These are phyloP conservation scores for Verticillium longisporum DNA, from an alignment of 2,329 filamentous ascomycete species.

Conservation along the genomic window DNA sequence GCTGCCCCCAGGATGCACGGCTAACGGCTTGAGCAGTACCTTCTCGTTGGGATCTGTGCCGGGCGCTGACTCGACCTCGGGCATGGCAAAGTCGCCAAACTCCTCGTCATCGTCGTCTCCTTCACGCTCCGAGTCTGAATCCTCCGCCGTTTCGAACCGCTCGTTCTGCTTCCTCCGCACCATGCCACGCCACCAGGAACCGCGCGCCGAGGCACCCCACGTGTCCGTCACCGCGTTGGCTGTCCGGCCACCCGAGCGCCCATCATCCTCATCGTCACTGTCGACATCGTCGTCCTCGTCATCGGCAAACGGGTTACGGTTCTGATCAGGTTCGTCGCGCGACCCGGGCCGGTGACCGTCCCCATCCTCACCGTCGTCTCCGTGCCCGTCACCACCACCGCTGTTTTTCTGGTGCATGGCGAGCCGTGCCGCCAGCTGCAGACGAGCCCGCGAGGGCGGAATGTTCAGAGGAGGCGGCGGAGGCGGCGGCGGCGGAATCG, in stretches of 20 bases:
- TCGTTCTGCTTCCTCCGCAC: conserved; percentile 21
- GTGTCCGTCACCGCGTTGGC: conserved; percentile 19
- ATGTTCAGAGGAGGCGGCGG: conserved; percentile 77
- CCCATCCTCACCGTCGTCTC: conserved; percentile 31
- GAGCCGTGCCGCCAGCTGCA: conserved; percentile 84
- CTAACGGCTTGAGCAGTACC: conserved; percentile 47
- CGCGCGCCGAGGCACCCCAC: conserved; percentile 20
- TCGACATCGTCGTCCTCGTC: conserved; percentile 43
- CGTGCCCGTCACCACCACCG: conserved; percentile 32
- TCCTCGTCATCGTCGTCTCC: conserved; percentile 54
- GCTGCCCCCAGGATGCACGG: conserved; percentile 40
- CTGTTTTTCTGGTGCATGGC: conserved; percentile 65
- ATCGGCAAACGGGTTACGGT: conserved; percentile 50
- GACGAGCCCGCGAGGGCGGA: conserved; percentile 76
- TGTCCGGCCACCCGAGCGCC: conserved; percentile 11
- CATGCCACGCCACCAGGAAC: conserved; percentile 43
- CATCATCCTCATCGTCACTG: conserved; percentile 47
- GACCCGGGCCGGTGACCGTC: conserved; percentile 20
- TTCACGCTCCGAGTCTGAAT: conserved; percentile 41
- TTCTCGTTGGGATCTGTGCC: conserved; percentile 23
- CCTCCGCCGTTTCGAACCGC: conserved; percentile 34
- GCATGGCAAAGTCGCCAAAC: conserved; percentile 63
- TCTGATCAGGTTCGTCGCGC: conserved; percentile 16
- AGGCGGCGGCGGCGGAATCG: conserved; percentile 51
- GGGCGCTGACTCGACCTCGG: conserved; percentile 38